Evolutionary conservation across 768 basidiomycete species (phyloP).

Genomic region (Naematelia aurantialba): DNA sequence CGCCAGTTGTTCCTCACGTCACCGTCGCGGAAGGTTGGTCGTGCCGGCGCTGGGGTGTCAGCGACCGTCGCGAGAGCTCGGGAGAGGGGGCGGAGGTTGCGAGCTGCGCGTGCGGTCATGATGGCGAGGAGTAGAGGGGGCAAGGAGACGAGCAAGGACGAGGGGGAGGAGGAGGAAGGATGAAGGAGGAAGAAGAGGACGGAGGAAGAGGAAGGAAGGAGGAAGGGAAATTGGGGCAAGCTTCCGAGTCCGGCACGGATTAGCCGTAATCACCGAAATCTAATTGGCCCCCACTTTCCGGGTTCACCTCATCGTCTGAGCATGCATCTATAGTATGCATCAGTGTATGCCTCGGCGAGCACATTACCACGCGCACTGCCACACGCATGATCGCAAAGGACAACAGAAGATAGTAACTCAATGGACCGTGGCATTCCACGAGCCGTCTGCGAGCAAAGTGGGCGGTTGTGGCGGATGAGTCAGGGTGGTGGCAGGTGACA

Average conservation of each 20-base stretch:
- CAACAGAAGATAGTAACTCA: no score
- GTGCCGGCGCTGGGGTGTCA: constrained; percentile 22
- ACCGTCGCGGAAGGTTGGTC: constrained; percentile 22
- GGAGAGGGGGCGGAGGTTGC: constrained; percentile 11
- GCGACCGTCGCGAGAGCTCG: constrained; percentile 39
- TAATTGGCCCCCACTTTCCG: not conserved
- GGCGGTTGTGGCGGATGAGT: no score
- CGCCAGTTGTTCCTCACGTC: constrained; percentile 66
- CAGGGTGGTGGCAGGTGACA: no score
- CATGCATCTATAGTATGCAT: not conserved
- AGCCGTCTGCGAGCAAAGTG: no score
- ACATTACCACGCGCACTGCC: no score
- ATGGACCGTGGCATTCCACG: no score
- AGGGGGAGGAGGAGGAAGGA: constrained; percentile 11
- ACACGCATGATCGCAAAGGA: not conserved
- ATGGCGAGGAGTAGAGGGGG: no score
- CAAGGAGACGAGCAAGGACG: constrained; percentile 7
- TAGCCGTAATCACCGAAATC: not conserved
- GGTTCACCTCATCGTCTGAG: not conserved
- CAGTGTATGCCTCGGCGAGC: no score
- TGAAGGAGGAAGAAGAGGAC: not conserved
- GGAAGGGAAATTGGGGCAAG: not conserved
- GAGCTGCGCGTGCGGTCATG: not conserved
- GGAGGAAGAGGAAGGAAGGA: not conserved
- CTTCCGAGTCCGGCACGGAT: not conserved